Base-by-base conservation (phyloP, 495 filamentous ascomycete genomes). In the Lindgomyces ingoldianus region DNA sequence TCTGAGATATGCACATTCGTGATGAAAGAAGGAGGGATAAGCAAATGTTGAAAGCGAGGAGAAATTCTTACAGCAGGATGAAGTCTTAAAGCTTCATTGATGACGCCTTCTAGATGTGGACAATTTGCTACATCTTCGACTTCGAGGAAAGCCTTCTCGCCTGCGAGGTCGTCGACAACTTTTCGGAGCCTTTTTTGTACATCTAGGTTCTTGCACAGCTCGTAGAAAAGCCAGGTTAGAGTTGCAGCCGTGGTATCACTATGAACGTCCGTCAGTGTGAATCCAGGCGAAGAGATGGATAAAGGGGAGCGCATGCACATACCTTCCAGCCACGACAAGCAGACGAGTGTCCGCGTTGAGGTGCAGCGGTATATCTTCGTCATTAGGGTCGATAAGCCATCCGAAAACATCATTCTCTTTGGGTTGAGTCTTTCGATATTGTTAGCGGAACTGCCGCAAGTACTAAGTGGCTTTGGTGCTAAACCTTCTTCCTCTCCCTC, bases 31-130 rank as follows among this genome's bases (percentile, higher is more conserved):
- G 14, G 41, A 48, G 29, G 39, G 16, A 56, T 11, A 60, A n/a
- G n/a, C n/a, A n/a, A n/a, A n/a, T n/a, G n/a, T 24, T 16, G 3
- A 33, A 41, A 22, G 22, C 1, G 27, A 36, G 16, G 6, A 51
- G 41, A 25, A 30, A 22, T 22, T 29, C 55, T 62, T 45, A 64
- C 59, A 16, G 67, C 56, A 2, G 70, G 70, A 46, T 62, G 47
- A 4, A 70, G 64, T 19, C 70, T 67, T 21, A 72, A 18, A 1
- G 63, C 54, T 51, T 72, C 70, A 42, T 64, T 53, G 27, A 72
- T 72, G 27, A 64, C 36, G 18, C 62, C 70, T 36, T 72, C 65
- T 16, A 72, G 59, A 41, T 70, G 36, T 6, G 61, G 57, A 16
- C 61, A 39, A 26, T 49, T 26, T 6, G 59, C 45, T 4, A 71